Percentiles rank a stretch among this genome's conserved stretches.
These are phyloP conservation scores for Endoconidiophora laricicola DNA, from an alignment of 2,329 filamentous ascomycete species.

Conservation along the genomic window DNA sequence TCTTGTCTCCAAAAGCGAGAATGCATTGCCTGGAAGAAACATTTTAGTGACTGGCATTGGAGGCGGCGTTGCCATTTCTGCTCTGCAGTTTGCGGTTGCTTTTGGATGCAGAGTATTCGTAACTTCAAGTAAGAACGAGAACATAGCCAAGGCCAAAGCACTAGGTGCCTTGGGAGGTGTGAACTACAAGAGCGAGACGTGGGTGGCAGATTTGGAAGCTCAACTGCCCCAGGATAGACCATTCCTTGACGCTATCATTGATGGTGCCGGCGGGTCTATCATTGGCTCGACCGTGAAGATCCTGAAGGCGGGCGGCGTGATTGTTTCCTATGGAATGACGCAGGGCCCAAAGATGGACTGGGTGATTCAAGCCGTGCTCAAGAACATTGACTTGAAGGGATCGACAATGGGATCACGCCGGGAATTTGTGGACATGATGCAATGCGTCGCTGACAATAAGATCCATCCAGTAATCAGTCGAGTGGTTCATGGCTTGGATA, in stretches of 20 bases:
- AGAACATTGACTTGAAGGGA: constrained; percentile 72
- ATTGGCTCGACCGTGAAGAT: constrained; percentile 51
- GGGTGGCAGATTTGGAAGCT: constrained; percentile 59
- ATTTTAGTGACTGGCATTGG: constrained; percentile 83
- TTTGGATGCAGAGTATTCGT: constrained; percentile 67
- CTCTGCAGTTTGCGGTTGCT: constrained; percentile 61
- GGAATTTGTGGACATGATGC: constrained; percentile 84
- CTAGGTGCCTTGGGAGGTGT: constrained; percentile 74
- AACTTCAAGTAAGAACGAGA: constrained; percentile 55
- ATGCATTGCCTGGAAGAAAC: constrained; percentile 48
- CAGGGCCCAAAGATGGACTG: constrained; percentile 71
- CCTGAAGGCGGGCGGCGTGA: constrained; percentile 68
- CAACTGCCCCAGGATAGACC: constrained; percentile 48
- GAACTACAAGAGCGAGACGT: constrained; percentile 58
- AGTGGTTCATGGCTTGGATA: constrained; percentile 54
- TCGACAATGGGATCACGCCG: constrained; percentile 80
- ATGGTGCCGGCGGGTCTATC: constrained; percentile 78
- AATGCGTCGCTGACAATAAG: constrained; percentile 57
- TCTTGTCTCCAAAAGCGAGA: constrained; percentile 58
- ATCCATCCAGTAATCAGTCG: constrained; percentile 65
- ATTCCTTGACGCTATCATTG: constrained; percentile 68
- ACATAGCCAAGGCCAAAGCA: constrained; percentile 53
- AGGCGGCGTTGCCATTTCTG: constrained; percentile 75
- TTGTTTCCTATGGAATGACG: constrained; percentile 86
- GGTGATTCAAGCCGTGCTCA: constrained; percentile 66